Evolutionary conservation across 495 filamentous ascomycete species (phyloP), one percentile per base, ranked within the genome.

Genomic region (Pseudomonodictys pantanalensis): DNA sequence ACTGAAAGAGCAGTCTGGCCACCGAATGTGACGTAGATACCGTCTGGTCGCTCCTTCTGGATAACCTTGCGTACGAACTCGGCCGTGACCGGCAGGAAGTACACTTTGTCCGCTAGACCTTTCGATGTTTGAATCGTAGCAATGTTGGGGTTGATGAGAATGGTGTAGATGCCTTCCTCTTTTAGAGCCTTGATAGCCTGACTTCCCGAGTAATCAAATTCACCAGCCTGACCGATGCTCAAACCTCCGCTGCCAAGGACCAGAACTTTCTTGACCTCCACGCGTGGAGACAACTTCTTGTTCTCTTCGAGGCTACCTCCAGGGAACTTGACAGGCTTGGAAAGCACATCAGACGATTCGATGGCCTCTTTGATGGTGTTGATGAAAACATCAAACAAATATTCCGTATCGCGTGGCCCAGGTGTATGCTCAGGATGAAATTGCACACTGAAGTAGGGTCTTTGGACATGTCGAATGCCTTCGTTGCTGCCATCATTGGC

Each of bases 101-200:
- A 98, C 56, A 98, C 90, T 79, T 98, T 96, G 73, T 98, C 93
- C 52, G 91, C 91, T 64, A 98, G 83, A 66, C 84, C 84, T 77
- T 96, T 93, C 65, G 92, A 95, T 20, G 93, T 98, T 76, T 98
- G 93, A 63, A 98, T 96, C 53, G 93, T 98, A 49, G 93, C 93
- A 72, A 98, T 97, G 73, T 98, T 98, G 46, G 93, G 93, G 73
- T 98, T 98, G 72, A 98, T 96, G 64, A 98, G 77, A 52, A 98
- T 88, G 4, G 93, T 96, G 70, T 91, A 86, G 33, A 97, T 95
- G 28, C 90, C 92, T 67, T 95, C 93, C 75, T 97, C 90, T 77
- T 96, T 97, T 68, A 98, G 75, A n/a, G 93, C 92, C 78, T 97
- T 97, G 68, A 97, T 89, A 25, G 92, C 92, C 70, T 86, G 73